A percentile compares a stretch with the other conserved stretches of the same genome.
Conservation (phyloP, 495 filamentous ascomycete genomes). For the Hypoxylon rickii region DNA sequence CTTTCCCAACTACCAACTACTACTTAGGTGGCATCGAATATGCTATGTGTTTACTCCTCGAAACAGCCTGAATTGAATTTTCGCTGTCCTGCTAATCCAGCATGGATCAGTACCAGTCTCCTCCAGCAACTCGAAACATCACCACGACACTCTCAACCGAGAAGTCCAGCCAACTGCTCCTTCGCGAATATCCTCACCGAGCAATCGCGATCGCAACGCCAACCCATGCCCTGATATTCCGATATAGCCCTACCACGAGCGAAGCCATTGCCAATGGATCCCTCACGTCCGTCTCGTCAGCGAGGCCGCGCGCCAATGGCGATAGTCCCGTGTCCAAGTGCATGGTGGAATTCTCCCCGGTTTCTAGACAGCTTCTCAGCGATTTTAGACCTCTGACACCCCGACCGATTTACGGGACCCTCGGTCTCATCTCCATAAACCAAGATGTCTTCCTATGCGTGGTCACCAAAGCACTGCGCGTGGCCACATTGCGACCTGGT, state of each 20-base stretch:
- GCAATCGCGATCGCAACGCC: slow-evolving; percentile 81
- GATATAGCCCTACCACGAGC: slow-evolving; percentile 65
- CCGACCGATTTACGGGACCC: slow-evolving; percentile 81
- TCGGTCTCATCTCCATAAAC: slow-evolving; percentile 85
- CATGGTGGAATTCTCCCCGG: slow-evolving; percentile 81
- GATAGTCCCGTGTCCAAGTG: slow-evolving; percentile 61
- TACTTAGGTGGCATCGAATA: slow-evolving; percentile 6
- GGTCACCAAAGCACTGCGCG: slow-evolving; percentile 75
- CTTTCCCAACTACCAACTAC: too few species aligned
- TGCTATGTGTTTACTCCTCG: slow-evolving; percentile 35
- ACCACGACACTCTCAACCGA: slow-evolving; percentile 44
- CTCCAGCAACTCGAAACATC: slow-evolving; percentile 22
- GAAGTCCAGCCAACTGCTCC: slow-evolving; percentile 59
- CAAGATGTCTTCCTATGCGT: slow-evolving; percentile 91
- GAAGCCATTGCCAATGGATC: slow-evolving; percentile 57
- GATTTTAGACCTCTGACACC: slow-evolving; percentile 74
- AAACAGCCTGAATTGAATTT: slow-evolving; percentile 19
- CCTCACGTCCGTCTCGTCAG: slow-evolving; percentile 50
- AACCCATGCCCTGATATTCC: slow-evolving; percentile 81
- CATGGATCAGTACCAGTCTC: slow-evolving; percentile 42
- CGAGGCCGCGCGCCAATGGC: slow-evolving; percentile 41
- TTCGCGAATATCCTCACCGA: slow-evolving; percentile 80
- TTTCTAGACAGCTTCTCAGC: slow-evolving; percentile 66
- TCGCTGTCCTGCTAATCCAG: slow-evolving; percentile 36
- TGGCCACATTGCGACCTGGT: slow-evolving; percentile 80